These are phyloP conservation scores for Lagenaria siceraria DNA, from an alignment of 306 rosid species.

Conservation along the genomic window DNA sequence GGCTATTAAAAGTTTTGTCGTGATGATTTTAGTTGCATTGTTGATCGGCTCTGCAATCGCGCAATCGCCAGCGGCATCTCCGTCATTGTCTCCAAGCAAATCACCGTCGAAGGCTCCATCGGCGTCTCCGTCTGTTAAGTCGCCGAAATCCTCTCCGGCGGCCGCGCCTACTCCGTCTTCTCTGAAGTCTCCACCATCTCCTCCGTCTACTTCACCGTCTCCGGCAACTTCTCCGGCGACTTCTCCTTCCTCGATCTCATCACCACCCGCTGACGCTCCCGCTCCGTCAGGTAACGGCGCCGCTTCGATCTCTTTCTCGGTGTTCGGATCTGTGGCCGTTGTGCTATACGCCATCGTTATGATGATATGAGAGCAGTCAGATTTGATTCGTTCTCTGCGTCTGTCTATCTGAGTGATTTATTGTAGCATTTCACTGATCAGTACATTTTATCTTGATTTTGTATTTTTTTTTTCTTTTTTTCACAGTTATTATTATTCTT, in stretches of 20 bases:
- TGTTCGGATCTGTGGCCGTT: slow-evolving; percentile 20
- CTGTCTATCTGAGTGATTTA: not conserved
- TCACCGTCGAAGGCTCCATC: not conserved
- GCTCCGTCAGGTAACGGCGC: slow-evolving; percentile 11
- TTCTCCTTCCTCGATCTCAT: slow-evolving; percentile 10
- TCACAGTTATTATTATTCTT: not conserved
- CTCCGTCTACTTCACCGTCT: not conserved
- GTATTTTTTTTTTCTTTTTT: not conserved
- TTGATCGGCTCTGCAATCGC: slow-evolving; percentile 1
- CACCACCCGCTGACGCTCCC: slow-evolving; percentile 9
- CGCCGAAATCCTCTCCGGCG: slow-evolving; percentile 5
- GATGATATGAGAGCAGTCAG: slow-evolving; percentile 15
- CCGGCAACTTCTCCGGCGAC: slow-evolving; percentile 3
- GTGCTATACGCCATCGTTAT: slow-evolving; percentile 20
- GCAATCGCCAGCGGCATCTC: slow-evolving; percentile 11
- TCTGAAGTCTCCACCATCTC: slow-evolving; percentile 11
- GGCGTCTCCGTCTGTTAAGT: not conserved
- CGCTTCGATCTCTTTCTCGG: slow-evolving; percentile 1
- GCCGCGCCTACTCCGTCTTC: slow-evolving; percentile 12
- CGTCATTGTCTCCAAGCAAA: not conserved
- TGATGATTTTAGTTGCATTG: slow-evolving; percentile 5
- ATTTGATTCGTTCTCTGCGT: not conserved
- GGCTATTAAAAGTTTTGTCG: not conserved
- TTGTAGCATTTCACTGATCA: not conserved
- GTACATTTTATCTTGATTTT: not conserved